Conservation (phyloP, 257 asterid species). For the Jacaranda mimosifolia region DNA sequence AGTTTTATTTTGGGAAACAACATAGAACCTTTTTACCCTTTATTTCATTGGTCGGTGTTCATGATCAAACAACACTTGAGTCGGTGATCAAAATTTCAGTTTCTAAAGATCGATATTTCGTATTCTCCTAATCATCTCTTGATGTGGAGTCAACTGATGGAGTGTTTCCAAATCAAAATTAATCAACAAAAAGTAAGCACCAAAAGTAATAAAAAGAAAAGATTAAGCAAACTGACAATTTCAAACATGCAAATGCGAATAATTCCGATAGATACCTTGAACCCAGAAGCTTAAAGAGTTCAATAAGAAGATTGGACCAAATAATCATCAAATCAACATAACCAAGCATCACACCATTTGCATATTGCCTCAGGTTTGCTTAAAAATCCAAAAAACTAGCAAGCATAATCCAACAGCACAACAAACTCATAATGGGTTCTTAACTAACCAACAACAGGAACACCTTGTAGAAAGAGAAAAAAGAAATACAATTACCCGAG, state of each 20-base stretch:
- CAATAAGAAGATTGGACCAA: neutral
- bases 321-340: conserved; percentile 19
- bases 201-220: neutral
- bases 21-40: neutral
- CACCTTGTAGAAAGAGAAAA: neutral
- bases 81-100: neutral
- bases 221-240: neutral
- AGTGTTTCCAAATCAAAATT: neutral
- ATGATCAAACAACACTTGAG: conserved; percentile 5
- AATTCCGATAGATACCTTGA: neutral
- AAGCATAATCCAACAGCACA: conserved; percentile 16
- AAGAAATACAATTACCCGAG: conserved; percentile 38
- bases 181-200: conserved; percentile 15
- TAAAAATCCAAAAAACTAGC: conserved; percentile 2
- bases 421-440: neutral
- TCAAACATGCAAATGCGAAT: conserved; percentile 7
- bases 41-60: neutral
- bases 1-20: neutral
- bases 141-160: neutral
- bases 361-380: neutral
- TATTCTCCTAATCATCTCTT: neutral
- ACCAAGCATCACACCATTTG: neutral
- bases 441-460: neutral
- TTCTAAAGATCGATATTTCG: conserved; percentile 6
- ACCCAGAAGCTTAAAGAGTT: conserved; percentile 7